These are phyloP conservation scores for Ephemerocybe angulata DNA, from an alignment of 768 basidiomycete genomes.

Conservation along the genomic window DNA sequence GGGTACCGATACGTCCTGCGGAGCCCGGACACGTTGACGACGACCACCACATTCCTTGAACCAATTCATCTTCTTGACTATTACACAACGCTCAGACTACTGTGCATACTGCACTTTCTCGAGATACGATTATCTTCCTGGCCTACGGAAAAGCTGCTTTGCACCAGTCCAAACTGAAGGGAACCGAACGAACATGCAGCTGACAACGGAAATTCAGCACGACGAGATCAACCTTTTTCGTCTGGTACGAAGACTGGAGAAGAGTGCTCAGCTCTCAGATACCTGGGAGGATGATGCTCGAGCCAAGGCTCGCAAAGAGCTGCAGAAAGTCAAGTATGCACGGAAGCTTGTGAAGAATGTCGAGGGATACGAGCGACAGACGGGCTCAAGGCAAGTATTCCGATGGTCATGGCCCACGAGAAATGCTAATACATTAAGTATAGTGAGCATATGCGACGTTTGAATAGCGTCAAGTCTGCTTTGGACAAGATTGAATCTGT, in stretches of 20 bases:
- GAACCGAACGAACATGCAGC: not conserved
- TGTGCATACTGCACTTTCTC: too few relatives aligned
- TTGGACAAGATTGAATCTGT: constrained; percentile 55
- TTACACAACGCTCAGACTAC: too few relatives aligned
- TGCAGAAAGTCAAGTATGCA: constrained; percentile 14
- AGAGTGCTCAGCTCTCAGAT: not conserved
- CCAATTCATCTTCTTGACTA: too few relatives aligned
- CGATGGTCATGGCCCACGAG: not conserved
- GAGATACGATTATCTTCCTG: too few relatives aligned
- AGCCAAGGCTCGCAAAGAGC: not conserved
- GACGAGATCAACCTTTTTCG: constrained; percentile 13
- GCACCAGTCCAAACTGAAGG: too few relatives aligned
- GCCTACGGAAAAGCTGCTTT: too few relatives aligned
- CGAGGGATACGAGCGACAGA: not conserved
- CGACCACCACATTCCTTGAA: too few relatives aligned
- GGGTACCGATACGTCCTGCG: too few relatives aligned
- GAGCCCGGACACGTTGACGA: too few relatives aligned
- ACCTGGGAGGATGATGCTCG: constrained; percentile 3
- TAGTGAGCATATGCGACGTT: constrained; percentile 42
- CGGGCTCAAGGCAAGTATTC: not conserved
- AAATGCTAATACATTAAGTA: not conserved
- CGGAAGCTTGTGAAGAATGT: constrained; percentile 10
- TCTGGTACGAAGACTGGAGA: constrained; percentile 10
- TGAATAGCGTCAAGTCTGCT: constrained; percentile 44
- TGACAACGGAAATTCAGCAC: constrained; percentile 2